Evolutionary conservation across 768 basidiomycete species (phyloP).

Genomic region (Calocera cornea): DNA sequence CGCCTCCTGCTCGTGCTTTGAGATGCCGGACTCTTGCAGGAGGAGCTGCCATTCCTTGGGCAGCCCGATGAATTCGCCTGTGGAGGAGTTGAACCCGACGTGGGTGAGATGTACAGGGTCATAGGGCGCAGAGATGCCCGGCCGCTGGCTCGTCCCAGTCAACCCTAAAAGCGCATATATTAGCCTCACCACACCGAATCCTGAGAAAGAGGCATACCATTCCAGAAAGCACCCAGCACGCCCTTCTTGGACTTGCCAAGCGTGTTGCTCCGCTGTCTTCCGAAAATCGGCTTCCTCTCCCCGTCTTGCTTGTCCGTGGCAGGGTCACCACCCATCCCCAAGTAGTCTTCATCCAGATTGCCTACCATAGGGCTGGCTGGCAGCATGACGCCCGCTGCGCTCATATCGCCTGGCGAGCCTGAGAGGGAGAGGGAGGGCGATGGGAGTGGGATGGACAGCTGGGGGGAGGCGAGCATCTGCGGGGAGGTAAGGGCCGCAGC

Average conservation of each 20-base stretch:
- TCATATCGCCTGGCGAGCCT: not conserved
- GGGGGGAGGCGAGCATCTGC: not conserved
- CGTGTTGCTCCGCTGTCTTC: not conserved
- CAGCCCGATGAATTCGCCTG: slow-evolving; percentile 93
- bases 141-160: slow-evolving; percentile 14
- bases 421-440: not conserved
- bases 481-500: not conserved
- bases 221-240: not conserved
- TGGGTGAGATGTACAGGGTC: slow-evolving; percentile 99
- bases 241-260: not conserved
- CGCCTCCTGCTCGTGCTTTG: slow-evolving; percentile 86
- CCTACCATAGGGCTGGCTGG: not conserved
- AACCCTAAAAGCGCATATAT: not conserved
- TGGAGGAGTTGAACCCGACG: slow-evolving; percentile 97
- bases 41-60: slow-evolving; percentile 99
- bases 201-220: not conserved
- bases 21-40: slow-evolving; percentile 81
- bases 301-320: not conserved
- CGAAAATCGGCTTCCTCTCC: not conserved
- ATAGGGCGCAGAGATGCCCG: slow-evolving; percentile 93
- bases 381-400: not conserved
- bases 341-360: not conserved
- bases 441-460: not conserved
- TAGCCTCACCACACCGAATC: not conserved
- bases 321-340: not conserved